phyloP scores from a whole-genome alignment of 306 rosid species.

The Prunus dulcis region DNA sequence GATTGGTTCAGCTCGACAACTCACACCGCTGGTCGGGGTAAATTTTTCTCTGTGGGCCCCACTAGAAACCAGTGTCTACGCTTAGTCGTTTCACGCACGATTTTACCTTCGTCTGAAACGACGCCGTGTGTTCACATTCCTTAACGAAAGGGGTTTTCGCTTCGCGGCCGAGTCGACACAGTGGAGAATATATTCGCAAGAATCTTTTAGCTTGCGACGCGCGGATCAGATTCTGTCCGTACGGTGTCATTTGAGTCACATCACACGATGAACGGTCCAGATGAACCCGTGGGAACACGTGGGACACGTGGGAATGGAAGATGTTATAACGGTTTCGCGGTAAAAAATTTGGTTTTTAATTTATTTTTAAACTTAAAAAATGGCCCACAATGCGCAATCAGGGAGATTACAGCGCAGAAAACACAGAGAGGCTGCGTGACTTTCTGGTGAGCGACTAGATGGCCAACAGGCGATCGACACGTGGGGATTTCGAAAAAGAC shows the following conservation, averaged over 20 bases:
- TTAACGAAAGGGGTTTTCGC: not conserved
- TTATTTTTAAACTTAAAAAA: not conserved
- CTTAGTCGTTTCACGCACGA: not conserved
- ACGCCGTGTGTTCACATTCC: not conserved
- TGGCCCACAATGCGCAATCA: slow-evolving; percentile 11
- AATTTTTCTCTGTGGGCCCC: slow-evolving; percentile 14
- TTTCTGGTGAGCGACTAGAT: not conserved
- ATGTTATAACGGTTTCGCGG: not conserved
- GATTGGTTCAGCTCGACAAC: slow-evolving; percentile 45
- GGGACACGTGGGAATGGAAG: not conserved
- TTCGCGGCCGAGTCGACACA: too few species aligned
- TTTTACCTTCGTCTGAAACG: not conserved
- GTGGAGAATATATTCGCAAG: not conserved
- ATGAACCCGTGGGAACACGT: not conserved
- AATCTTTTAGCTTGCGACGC: not conserved
- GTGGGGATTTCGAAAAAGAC: not conserved
- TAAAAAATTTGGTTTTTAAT: not conserved
- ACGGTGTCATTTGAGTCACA: not conserved
- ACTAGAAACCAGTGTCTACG: not conserved
- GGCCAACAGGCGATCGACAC: not conserved
- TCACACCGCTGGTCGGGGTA: not conserved
- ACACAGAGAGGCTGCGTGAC: slow-evolving; percentile 13
- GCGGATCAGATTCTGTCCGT: not conserved
- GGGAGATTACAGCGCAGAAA: not conserved
- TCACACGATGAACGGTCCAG: not conserved